phyloP scores from a whole-genome alignment of 1,284 basidiomycete genomes.

The Coriolopsis trogii region DNA sequence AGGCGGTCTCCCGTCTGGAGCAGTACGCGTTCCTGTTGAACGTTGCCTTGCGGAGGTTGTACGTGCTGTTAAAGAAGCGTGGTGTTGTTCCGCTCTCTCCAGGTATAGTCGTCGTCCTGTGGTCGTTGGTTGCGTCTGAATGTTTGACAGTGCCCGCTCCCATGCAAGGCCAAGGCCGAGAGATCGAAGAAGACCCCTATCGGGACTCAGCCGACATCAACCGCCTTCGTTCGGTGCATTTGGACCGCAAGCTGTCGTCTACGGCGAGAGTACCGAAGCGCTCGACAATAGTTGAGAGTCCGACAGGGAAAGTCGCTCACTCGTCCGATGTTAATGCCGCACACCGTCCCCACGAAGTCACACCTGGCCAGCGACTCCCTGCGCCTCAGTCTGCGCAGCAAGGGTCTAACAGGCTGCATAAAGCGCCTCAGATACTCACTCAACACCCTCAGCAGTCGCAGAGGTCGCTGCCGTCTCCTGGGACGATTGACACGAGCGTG shows the following conservation, averaged over 20 bases:
- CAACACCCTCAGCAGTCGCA: constrained; percentile 30
- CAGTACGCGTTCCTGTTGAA: constrained; percentile 98
- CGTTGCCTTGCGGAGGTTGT: constrained; percentile 91
- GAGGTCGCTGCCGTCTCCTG: constrained; percentile 37
- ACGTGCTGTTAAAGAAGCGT: constrained; percentile 88
- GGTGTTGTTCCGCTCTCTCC: constrained; percentile 86
- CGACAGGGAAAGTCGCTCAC: constrained; percentile 87
- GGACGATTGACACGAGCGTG: constrained; percentile 38
- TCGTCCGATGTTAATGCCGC: constrained; percentile 45
- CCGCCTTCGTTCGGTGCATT: constrained; percentile 90
- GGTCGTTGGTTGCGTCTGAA: constrained; percentile 1
- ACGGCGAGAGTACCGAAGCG: constrained; percentile 91
- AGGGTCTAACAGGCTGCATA: constrained; percentile 29
- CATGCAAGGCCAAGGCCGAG: constrained; percentile 35
- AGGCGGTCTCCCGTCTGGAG: constrained; percentile 91
- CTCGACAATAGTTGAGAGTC: constrained; percentile 95
- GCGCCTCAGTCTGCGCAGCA: constrained; percentile 24
- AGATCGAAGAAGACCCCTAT: constrained; percentile 68
- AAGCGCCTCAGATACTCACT: constrained; percentile 33
- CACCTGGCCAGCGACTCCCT: constrained; percentile 20
- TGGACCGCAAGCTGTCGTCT: constrained; percentile 94
- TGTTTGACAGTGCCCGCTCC: constrained; percentile 37
- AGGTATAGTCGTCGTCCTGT: constrained; percentile 47
- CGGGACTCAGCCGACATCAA: constrained; percentile 90
- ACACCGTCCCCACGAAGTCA: constrained; percentile 32